Evolutionary conservation across 768 basidiomycete genomes (phyloP).

Genomic region (Mycena polygramma): DNA sequence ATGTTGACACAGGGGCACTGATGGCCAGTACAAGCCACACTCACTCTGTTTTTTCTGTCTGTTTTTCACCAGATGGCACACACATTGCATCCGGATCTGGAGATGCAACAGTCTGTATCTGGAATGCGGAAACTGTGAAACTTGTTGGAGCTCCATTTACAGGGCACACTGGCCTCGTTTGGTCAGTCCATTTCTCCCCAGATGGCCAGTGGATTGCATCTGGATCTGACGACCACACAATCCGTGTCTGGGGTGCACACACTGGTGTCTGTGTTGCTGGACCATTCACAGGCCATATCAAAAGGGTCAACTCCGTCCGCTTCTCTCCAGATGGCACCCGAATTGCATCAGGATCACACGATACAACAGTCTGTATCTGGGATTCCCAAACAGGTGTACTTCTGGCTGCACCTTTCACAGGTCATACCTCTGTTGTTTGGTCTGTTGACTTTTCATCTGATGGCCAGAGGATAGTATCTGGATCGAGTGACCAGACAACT

Average conservation of each 20-base stretch:
- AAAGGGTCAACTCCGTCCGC: too few species aligned
- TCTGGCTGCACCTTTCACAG: too few species aligned
- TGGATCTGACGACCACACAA: background rate
- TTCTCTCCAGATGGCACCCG: too few species aligned
- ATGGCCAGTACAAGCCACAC: background rate
- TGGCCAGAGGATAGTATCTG: background rate
- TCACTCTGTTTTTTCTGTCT: background rate
- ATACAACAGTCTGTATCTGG: background rate
- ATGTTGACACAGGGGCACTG: background rate
- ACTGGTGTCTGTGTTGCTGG: background rate
- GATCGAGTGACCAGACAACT: background rate
- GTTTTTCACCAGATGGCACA: background rate
- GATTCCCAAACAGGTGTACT: too few species aligned
- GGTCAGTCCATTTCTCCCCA: background rate
- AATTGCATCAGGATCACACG: background rate
- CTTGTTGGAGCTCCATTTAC: background rate
- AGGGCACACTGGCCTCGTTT: background rate
- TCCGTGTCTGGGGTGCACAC: background rate
- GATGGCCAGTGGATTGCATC: constrained; percentile 4
- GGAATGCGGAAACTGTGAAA: background rate
- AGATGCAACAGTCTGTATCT: background rate
- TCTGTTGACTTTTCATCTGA: background rate
- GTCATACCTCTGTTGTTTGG: too few species aligned
- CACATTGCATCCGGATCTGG: background rate
- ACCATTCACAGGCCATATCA: too few species aligned